Evolutionary conservation across 352 stramenopile genomes (phyloP).

Genomic region (Phytophthora quininea): DNA sequence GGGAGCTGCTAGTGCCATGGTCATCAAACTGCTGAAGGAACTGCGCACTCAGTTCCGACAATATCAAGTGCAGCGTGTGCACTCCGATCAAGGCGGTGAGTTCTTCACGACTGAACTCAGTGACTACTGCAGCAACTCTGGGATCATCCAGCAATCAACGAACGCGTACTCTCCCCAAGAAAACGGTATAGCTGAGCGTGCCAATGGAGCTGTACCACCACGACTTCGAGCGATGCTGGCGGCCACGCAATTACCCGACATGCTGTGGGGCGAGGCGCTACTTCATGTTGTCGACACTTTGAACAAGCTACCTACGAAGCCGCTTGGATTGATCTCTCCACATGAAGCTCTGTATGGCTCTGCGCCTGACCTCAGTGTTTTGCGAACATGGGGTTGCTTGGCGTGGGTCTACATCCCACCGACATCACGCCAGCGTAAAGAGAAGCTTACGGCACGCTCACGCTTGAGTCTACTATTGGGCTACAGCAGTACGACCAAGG

Average conservation of each 20-base stretch:
- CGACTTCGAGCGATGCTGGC: conserved; percentile 18
- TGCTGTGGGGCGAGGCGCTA: conserved; percentile 23
- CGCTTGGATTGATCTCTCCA: conserved; percentile 11
- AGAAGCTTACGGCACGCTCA: conserved; percentile 23
- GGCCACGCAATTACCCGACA: conserved; percentile 11
- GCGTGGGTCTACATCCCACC: conserved; percentile 9
- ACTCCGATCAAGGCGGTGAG: conserved; percentile 9
- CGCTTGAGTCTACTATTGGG: conserved; percentile 11
- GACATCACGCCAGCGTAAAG: conserved; percentile 5
- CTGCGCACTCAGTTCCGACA: conserved; percentile 14
- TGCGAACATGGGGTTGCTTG: conserved; percentile 22
- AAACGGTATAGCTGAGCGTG: conserved; percentile 21
- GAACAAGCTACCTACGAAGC: conserved; percentile 10
- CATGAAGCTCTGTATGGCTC: conserved; percentile 11
- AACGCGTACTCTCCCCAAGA: conserved; percentile 29
- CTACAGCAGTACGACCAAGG: too few relatives aligned
- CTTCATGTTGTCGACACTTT: conserved; percentile 15
- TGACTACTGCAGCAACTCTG: not conserved
- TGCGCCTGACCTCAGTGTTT: conserved; percentile 12
- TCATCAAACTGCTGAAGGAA: conserved; percentile 2
- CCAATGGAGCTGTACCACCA: conserved; percentile 4
- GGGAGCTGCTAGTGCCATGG: conserved; percentile 7
- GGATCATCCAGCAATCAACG: conserved; percentile 1
- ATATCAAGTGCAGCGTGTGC: not conserved
- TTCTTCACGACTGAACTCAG: conserved; percentile 3